phyloP scores from a whole-genome alignment of 2,329 filamentous ascomycete genomes.

The Samsoniella hepiali region DNA sequence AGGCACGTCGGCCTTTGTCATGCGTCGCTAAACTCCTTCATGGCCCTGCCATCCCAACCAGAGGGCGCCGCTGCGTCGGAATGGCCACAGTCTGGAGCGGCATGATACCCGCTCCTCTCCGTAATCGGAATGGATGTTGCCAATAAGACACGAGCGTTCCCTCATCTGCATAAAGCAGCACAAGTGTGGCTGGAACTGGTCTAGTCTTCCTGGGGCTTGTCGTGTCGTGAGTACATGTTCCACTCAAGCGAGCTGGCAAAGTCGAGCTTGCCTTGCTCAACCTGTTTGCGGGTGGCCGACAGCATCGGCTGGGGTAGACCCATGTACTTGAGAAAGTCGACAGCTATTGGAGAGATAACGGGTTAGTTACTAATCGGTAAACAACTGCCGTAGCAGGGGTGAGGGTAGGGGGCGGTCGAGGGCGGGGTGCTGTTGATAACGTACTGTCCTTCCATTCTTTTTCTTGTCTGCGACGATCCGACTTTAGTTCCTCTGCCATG shows the following conservation, averaged over 20 bases:
- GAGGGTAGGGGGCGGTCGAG: not conserved
- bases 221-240: conserved; percentile 60
- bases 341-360: conserved; percentile 39
- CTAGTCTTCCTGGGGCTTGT: conserved; percentile 43
- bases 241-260: conserved; percentile 57
- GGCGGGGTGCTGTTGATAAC: conserved; percentile 28
- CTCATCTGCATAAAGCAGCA: not conserved
- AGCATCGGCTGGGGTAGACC: conserved; percentile 61
- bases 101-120: not conserved
- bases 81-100: not conserved
- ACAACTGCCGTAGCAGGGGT: not conserved
- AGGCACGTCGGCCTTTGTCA: not conserved
- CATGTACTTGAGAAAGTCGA: conserved; percentile 62
- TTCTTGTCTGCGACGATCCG: conserved; percentile 70
- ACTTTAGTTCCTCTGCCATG: conserved; percentile 80
- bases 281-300: conserved; percentile 54
- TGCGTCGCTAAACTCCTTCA: not conserved
- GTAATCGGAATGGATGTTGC: not conserved
- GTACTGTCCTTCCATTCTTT: conserved; percentile 74
- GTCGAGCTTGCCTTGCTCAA: conserved; percentile 58
- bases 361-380: conserved; percentile 12
- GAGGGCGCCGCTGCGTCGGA: not conserved
- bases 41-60: not conserved
- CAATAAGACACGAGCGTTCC: not conserved
- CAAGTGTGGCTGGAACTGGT: not conserved